Evolutionary conservation across 441 rosid genomes (phyloP), one percentile per base, ranked within the genome.

Genomic region (Francoa sonchifolia): DNA sequence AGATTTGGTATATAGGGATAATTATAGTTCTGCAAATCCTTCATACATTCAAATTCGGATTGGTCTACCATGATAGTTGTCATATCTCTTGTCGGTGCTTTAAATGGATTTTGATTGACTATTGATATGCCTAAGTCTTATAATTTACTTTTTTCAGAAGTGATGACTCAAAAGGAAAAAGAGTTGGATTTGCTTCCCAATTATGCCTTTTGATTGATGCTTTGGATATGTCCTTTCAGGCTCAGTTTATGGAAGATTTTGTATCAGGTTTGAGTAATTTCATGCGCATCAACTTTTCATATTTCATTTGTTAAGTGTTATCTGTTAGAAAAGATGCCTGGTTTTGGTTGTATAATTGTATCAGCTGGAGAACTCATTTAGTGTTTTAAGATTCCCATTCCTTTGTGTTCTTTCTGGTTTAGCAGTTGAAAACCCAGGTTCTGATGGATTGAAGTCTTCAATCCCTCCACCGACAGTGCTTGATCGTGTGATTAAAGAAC

Each of bases 181-280:
- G 68, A 58, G 49, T 67, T 50, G 89, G 95, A 44, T 92, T 87
- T 61, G 73, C 94, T 57, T 81, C 95, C 22, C 99, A 87, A 45
- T 74, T 87, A 67, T 59, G 43, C 44, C 72, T 79, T 71, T 67
- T 92, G 71, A 71, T 92, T 54, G 78, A 74, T 50, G 82, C 97
- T 11, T 56, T 83, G 64, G 69, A 69, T 54, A 56, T 52, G 67
- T 75, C 99, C 40, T 79, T 75, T 49, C 52, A 72, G 48, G 84
- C 85, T 54, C 92, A 79, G 57, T 92, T 92, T 58, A 67, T 87
- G 76, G 99, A 83, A 63, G 99, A 92, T 69, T 87, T 81, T 47
- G 86, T 75, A 37, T 81, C 99, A 81, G 99, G 97, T 92, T 38
- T 55, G 61, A 42, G 48, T 52, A 23, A 31, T 55, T 51, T 34